A percentile compares a stretch with the other conserved stretches of the same genome.
Evolutionary conservation across 345 rosid genomes (phyloP).

Genomic region (Murraya koenigii): DNA sequence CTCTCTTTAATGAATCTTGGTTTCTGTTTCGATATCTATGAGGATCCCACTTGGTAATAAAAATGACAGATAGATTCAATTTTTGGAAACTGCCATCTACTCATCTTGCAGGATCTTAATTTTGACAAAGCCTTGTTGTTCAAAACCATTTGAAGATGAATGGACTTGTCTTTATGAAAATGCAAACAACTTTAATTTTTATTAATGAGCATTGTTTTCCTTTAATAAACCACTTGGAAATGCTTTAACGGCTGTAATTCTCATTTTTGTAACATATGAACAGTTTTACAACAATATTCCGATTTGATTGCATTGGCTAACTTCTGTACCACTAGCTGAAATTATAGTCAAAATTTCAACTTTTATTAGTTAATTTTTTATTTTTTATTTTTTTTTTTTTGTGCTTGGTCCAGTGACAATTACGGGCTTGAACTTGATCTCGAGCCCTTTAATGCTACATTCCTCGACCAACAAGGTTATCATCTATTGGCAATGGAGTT

Average conservation of each 20-base stretch:
- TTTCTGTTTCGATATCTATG: background rate
- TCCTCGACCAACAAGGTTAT: slow-evolving; percentile 30
- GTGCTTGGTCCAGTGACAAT: slow-evolving; percentile 19
- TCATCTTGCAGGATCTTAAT: background rate
- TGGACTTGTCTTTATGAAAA: background rate
- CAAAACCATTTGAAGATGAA: background rate
- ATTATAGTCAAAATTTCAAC: background rate
- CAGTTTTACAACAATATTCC: background rate
- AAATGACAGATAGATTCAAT: background rate
- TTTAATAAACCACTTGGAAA: background rate
- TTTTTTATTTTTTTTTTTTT: no score
- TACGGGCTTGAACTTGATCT: slow-evolving; percentile 38
- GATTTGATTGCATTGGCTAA: no score
- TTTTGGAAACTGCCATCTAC: background rate
- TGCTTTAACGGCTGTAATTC: background rate
- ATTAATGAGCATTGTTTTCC: background rate
- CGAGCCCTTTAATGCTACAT: slow-evolving; percentile 35
- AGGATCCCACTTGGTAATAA: background rate
- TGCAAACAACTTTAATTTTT: background rate
- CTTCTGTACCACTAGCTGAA: background rate
- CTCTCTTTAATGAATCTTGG: slow-evolving; percentile 1
- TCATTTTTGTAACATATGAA: background rate
- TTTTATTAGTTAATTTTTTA: no score
- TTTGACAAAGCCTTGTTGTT: background rate
- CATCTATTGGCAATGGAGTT: slow-evolving; percentile 41